Percentiles rank a stretch among this genome's conserved stretches.
Conservation (phyloP, 352 stramenopile genomes). For the Globisporangium perplexum region DNA sequence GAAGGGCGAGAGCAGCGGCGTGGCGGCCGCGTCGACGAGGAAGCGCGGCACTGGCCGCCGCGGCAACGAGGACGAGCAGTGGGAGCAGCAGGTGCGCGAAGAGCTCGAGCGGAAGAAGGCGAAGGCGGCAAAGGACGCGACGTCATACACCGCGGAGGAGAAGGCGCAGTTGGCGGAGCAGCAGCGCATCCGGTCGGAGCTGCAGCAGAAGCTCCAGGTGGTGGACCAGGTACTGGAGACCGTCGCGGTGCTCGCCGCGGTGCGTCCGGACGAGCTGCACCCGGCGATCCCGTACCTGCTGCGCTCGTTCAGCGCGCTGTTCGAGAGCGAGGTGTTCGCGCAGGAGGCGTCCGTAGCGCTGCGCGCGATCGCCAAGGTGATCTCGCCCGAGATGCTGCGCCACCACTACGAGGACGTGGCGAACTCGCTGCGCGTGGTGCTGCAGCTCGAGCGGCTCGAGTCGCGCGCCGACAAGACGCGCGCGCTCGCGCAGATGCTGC, state of each 20-base stretch:
- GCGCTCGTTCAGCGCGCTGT: slow-evolving; percentile 40
- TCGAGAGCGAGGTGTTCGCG: slow-evolving; percentile 53
- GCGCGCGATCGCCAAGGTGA: slow-evolving; percentile 42
- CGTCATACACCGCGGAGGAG: slow-evolving; percentile 44
- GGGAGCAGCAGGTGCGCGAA: slow-evolving; percentile 79
- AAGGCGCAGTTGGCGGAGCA: slow-evolving; percentile 53
- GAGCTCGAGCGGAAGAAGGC: slow-evolving; percentile 74
- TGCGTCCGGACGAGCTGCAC: slow-evolving; percentile 65
- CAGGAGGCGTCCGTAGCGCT: slow-evolving; percentile 29
- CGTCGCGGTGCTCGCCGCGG: slow-evolving; percentile 48
- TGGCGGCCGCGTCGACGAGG: slow-evolving; percentile 3
- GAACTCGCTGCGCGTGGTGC: slow-evolving; percentile 45
- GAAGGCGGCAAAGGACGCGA: slow-evolving; percentile 34
- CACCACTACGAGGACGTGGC: slow-evolving; percentile 62
- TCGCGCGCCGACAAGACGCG: slow-evolving; percentile 33
- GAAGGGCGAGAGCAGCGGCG: slow-evolving; percentile 16
- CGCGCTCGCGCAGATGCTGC: slow-evolving; percentile 29
- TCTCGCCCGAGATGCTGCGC: slow-evolving; percentile 61
- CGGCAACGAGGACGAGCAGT: slow-evolving; percentile 80
- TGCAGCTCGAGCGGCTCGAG: slow-evolving; percentile 33
- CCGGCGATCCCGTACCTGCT: slow-evolving; percentile 65
- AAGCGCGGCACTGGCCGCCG: slow-evolving; percentile 30
- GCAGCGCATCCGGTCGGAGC: slow-evolving; percentile 39
- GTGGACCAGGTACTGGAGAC: slow-evolving; percentile 53
- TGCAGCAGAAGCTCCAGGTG: slow-evolving; percentile 36